Percentiles rank a stretch among this genome's conserved stretches.
phyloP scores from a whole-genome alignment of 345 rosid species.

The Gossypium stocksii region DNA sequence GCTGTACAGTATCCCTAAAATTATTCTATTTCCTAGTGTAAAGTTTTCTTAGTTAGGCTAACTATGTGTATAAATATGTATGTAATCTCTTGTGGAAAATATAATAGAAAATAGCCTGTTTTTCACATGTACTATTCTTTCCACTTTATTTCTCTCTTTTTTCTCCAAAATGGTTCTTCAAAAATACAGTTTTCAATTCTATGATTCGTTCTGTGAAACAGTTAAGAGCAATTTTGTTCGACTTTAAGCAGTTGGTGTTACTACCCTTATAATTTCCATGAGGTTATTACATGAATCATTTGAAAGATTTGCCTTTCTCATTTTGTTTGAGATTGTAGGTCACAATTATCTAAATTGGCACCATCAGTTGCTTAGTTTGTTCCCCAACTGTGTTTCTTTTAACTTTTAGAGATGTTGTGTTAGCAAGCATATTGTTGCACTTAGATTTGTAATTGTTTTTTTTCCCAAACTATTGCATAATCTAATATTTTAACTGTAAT shows the following conservation, averaged over 20 bases:
- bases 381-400: background rate
- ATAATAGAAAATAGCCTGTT: too few species aligned
- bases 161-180: background rate
- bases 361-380: background rate
- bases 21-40: too few species aligned
- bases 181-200: background rate
- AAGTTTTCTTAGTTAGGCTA: too few species aligned
- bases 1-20: too few species aligned
- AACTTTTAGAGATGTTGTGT: background rate
- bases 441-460: background rate
- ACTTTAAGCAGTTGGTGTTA: background rate
- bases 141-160: background rate
- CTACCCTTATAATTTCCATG: background rate
- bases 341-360: background rate
- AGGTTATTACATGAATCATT: background rate
- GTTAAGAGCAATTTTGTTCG: background rate
- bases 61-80: too few species aligned
- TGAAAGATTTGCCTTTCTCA: background rate
- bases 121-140: background rate
- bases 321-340: slow-evolving; percentile 2
- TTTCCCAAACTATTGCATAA: background rate
- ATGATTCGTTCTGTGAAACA: background rate
- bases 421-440: background rate
- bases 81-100: too few species aligned
- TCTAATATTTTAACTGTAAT: background rate